Percentiles rank a stretch among this genome's conserved stretches.
Evolutionary conservation across 1,284 basidiomycete genomes (phyloP).

Genomic region (Ganoderma boninense): DNA sequence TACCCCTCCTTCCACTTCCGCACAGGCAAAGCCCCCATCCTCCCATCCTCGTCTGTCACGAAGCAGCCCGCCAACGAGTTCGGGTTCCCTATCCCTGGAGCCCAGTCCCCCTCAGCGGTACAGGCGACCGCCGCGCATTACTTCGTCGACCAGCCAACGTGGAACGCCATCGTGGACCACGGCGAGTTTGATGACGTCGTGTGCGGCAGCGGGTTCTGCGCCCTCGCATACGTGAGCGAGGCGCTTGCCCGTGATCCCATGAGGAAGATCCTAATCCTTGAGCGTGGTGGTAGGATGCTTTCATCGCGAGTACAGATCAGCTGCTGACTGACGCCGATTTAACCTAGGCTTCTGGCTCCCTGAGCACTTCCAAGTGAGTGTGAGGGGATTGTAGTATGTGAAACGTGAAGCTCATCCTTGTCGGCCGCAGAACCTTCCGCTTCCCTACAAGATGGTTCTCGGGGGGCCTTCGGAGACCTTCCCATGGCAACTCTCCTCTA

Average conservation of each 20-base stretch:
- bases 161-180: slow-evolving; percentile 22
- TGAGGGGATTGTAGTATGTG: background rate
- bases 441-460: background rate
- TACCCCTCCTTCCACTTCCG: slow-evolving; percentile 4
- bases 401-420: background rate
- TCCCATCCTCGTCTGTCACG: background rate
- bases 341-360: background rate
- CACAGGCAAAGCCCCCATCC: background rate
- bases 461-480: background rate
- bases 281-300: slow-evolving; percentile 31
- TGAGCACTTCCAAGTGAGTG: background rate
- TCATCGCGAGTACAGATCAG: background rate
- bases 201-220: slow-evolving; percentile 24
- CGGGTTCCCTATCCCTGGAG: background rate
- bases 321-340: background rate
- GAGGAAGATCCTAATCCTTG: slow-evolving; percentile 34
- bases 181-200: slow-evolving; percentile 25
- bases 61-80: slow-evolving; percentile 5
- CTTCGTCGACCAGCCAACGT: slow-evolving; percentile 21
- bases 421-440: background rate
- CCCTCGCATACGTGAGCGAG: slow-evolving; percentile 36
- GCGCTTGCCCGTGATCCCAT: slow-evolving; percentile 34
- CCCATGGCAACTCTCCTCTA: background rate
- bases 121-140: slow-evolving; percentile 14
- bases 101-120: background rate